Conservation (phyloP, 352 stramenopile genomes). For the Phytophthora tentaculata region DNA sequence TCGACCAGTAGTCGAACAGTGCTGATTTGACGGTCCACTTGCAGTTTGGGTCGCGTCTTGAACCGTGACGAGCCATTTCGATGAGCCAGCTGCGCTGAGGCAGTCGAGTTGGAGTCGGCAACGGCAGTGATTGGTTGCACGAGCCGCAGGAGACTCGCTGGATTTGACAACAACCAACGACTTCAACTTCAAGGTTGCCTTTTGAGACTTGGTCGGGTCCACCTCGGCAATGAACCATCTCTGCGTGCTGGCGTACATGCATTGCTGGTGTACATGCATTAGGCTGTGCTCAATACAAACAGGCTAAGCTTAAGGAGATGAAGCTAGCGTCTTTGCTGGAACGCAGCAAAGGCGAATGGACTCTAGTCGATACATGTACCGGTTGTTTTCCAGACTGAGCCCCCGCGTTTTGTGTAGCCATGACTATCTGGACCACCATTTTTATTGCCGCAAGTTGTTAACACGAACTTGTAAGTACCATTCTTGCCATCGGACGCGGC, state of each 20-base stretch:
- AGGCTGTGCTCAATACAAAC: slow-evolving; percentile 15
- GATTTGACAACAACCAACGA: slow-evolving; percentile 25
- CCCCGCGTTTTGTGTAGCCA: too few relatives aligned
- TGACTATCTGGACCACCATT: slow-evolving; percentile 8
- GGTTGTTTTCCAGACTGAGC: too few relatives aligned
- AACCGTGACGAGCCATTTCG: slow-evolving; percentile 35
- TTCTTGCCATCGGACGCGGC: neutral
- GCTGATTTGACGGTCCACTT: slow-evolving; percentile 23
- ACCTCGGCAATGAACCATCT: slow-evolving; percentile 5
- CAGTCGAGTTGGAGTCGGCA: slow-evolving; percentile 17
- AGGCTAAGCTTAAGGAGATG: too few relatives aligned
- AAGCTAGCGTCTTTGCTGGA: neutral
- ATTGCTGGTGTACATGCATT: too few relatives aligned
- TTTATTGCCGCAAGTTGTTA: slow-evolving; percentile 7
- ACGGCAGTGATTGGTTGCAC: slow-evolving; percentile 19
- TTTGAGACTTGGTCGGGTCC: slow-evolving; percentile 9
- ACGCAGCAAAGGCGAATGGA: neutral
- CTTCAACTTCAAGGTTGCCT: slow-evolving; percentile 35
- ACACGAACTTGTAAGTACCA: neutral
- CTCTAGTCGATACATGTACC: too few relatives aligned
- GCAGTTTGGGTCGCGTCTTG: slow-evolving; percentile 9
- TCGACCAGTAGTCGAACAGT: too few relatives aligned
- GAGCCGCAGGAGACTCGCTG: slow-evolving; percentile 5
- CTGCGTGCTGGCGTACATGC: neutral
- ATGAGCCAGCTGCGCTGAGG: slow-evolving; percentile 28